phyloP scores from a whole-genome alignment of 2,329 filamentous ascomycete species.

The Trichoderma asperellum region DNA sequence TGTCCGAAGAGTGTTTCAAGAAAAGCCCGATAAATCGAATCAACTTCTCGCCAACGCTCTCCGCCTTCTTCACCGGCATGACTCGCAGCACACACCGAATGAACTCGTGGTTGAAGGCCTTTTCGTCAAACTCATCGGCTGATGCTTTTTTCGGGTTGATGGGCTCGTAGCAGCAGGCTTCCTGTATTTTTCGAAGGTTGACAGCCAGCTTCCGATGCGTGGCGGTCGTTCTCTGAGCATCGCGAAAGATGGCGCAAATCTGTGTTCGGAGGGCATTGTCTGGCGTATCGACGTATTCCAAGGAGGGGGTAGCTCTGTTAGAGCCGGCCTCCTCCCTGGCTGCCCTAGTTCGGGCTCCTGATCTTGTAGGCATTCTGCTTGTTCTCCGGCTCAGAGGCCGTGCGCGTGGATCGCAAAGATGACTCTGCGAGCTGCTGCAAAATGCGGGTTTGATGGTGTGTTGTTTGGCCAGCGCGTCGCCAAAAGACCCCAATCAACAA shows the following conservation, averaged over 20 bases:
- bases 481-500: constrained; percentile 25
- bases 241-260: constrained; percentile 72
- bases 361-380: constrained; percentile 54
- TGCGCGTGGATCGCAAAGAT: constrained; percentile 1
- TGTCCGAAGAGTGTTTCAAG: constrained; percentile 70
- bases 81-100: constrained; percentile 79
- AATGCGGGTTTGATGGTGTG: constrained; percentile 18
- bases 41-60: constrained; percentile 81
- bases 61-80: constrained; percentile 88
- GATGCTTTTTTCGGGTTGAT: constrained; percentile 55
- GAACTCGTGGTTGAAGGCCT: constrained; percentile 86
- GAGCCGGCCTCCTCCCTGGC: constrained; percentile 46
- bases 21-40: constrained; percentile 89
- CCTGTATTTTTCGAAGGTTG: constrained; percentile 86
- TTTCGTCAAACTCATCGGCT: constrained; percentile 74
- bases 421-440: not conserved
- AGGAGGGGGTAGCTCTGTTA: constrained; percentile 56
- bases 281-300: constrained; percentile 76
- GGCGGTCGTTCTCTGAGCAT: constrained; percentile 86
- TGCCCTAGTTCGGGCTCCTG: constrained; percentile 49
- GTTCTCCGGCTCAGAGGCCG: not conserved
- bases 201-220: constrained; percentile 89
- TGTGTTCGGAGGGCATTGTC: constrained; percentile 72
- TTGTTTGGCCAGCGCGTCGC: constrained; percentile 29
- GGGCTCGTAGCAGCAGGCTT: constrained; percentile 74